A percentile compares a stretch with the other conserved stretches of the same genome.
phyloP scores from a whole-genome alignment of 2,329 filamentous ascomycete species.

The Stemphylium beticola region DNA sequence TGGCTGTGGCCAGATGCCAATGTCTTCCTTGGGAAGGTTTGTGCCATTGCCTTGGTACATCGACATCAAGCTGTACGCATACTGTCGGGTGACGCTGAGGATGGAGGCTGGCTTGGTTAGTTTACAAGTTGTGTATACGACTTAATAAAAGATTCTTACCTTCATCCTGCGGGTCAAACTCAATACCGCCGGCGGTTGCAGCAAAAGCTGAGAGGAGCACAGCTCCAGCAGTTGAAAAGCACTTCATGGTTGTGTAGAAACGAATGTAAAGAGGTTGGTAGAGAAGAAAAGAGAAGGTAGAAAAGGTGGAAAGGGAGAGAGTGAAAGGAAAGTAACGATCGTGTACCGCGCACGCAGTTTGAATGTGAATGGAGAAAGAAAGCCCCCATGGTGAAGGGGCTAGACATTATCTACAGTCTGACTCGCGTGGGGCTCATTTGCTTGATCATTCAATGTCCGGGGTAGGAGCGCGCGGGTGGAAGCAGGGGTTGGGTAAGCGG shows the following conservation, averaged over 20 bases:
- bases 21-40: conserved; percentile 27
- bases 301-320: conserved; percentile 6
- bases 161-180: conserved; percentile 44
- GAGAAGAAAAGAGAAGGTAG: conserved; percentile 7
- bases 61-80: conserved; percentile 45
- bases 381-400: conserved; percentile 23
- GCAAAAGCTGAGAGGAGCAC: conserved; percentile 43
- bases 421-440: conserved; percentile 5
- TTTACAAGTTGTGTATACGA: neutral
- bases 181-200: conserved; percentile 34
- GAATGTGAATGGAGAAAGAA: conserved; percentile 22
- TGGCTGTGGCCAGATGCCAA: conserved; percentile 52
- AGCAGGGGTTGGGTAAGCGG: conserved; percentile 17
- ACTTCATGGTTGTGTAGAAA: conserved; percentile 37
- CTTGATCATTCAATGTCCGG: conserved; percentile 6
- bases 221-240: conserved; percentile 41
- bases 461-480: conserved; percentile 27
- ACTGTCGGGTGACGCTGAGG: conserved; percentile 33
- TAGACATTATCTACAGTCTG: conserved; percentile 14
- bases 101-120: conserved; percentile 31
- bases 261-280: conserved; percentile 13
- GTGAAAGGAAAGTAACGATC: conserved; percentile 29
- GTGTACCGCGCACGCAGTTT: conserved; percentile 26
- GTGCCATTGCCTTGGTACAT: conserved; percentile 43
- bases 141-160: neutral